Evolutionary conservation across 176 grass and related monocot genomes (phyloP).

Genomic region (Ananas comosus): DNA sequence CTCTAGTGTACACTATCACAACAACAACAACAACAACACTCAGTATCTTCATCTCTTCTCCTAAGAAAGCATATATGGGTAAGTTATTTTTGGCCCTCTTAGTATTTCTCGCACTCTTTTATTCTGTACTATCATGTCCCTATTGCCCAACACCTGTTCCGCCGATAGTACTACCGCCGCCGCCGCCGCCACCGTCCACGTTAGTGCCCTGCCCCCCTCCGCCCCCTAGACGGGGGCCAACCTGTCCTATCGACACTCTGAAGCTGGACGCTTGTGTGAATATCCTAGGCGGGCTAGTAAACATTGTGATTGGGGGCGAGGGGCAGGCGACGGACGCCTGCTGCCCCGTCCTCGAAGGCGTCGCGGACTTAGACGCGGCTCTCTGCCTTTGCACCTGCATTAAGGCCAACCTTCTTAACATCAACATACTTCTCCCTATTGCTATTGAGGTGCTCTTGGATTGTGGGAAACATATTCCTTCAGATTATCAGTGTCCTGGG

Average conservation of each 20-base stretch:
- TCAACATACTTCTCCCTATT: slow-evolving; percentile 2
- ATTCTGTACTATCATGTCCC: no score
- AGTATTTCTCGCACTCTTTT: no score
- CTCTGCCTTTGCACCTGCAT: slow-evolving; percentile 18
- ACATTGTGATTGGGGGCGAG: background rate
- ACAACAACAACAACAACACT: no score
- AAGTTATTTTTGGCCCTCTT: no score
- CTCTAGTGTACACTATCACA: no score
- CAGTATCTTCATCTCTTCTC: no score
- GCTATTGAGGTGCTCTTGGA: slow-evolving; percentile 3
- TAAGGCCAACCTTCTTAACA: background rate
- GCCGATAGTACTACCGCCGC: background rate
- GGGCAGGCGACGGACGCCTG: background rate
- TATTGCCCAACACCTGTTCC: background rate
- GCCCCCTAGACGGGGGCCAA: background rate
- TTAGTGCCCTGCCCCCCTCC: background rate
- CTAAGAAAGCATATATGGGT: no score
- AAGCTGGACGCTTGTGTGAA: slow-evolving; percentile 17
- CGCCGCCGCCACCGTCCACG: background rate
- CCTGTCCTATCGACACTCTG: slow-evolving; percentile 7
- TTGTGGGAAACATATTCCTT: slow-evolving; percentile 11
- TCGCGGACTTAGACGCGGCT: slow-evolving; percentile 9
- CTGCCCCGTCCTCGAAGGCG: slow-evolving; percentile 9
- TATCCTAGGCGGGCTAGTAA: slow-evolving; percentile 7
- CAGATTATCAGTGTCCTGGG: background rate